Base-by-base conservation (phyloP, 2,329 filamentous ascomycete genomes). In the Neophaeococcomyces aloes region DNA sequence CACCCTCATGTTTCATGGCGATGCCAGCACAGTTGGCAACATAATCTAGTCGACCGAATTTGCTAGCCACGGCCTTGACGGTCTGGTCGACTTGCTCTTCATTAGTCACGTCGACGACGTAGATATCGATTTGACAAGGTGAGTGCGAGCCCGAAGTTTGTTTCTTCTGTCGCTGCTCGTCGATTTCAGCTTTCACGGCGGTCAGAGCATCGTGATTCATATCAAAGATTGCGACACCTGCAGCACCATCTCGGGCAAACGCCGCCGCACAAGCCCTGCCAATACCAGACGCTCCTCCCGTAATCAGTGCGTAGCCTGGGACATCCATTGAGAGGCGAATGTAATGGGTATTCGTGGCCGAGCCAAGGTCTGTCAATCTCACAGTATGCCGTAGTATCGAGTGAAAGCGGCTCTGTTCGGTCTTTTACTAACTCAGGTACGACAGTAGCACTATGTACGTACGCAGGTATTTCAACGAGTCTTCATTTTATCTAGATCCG, bases 31-130 rank as follows among this genome's bases (percentile, higher is more conserved):
- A 57, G 46, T 59, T 59, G 43, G 59, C 44, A 1, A 57, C 50
- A 31, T 58, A 55, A 23, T 60, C 56, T 4, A 60, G 49, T 5
- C 48, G 50, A 21, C 55, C 78, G 51, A 77, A 74, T 48, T 74
- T 76, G 38, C 66, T 60, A 7, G 71, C 71, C 15, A 74, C 67
- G 43, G 70, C 68, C 53, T 80, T 75, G 8, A 71, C 71, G 31
- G 71, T 68, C 36, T 75, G 66, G 55, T 79, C 69, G 45, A 70
- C 56, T 8, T 56, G 72, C 48, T 65, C 63, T 53, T 70, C 68
- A 7, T 68, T 70, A 15, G 71, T 65, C 23, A 72, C 71, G 11
- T 72, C 71, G 17, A 74, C 29, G 4, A 30, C 19, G 31, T 47
- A 30, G 10, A 45, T 27, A 4, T 38, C 42, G n/a, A 46, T 35